Base-by-base conservation (phyloP, 495 filamentous ascomycete species). In the Gamarada debralockiae region DNA sequence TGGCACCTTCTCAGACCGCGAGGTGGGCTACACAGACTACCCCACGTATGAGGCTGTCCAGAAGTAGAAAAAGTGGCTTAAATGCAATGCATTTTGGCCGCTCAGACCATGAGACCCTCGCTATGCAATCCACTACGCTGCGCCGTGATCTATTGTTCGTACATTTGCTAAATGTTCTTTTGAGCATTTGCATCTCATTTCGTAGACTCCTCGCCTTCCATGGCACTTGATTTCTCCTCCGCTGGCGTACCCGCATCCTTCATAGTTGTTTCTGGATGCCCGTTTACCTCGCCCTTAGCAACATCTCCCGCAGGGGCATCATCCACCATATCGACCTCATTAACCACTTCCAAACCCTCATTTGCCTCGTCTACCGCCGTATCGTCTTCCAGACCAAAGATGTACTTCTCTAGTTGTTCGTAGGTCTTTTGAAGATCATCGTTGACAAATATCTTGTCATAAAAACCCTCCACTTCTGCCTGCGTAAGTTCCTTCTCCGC, bases 351-450 rank as follows among this genome's bases (percentile, higher is more conserved):
- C 18, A 44, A 25, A 14, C 18, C 10, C 39, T 41, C 59, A 46
- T 33, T 37, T 29, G 20, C 39, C 12, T 51, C 50, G 4, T 34
- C 46, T 13, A 22, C 37, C 20, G 22, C 38, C 10, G 21, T 43
- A 5, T 44, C 45, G 20, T 46, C 45, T 12, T 62, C 52, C 29
- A 36, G 15, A 17, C 51, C 59, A 27, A 62, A 65, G 0, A 65
- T 55, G 36, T 58, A 61, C 13, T 22, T 55, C 21, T 60, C 60
- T 12, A 65, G 43, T 15, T 47, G 77, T 38, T 57, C 49, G 65
- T 83, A 87, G 0, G 87, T 83, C 49, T 67, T 79, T 34, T 90
- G 83, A 44, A 90, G 60, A 49, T 90, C 81, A 61, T 86, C 84
- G 57, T 89, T 90, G 23, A 85, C 76, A 37, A 92, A 72, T 20